Evolutionary conservation across 2,329 filamentous ascomycete genomes (phyloP).

Genomic region (Fusarium xylarioides): DNA sequence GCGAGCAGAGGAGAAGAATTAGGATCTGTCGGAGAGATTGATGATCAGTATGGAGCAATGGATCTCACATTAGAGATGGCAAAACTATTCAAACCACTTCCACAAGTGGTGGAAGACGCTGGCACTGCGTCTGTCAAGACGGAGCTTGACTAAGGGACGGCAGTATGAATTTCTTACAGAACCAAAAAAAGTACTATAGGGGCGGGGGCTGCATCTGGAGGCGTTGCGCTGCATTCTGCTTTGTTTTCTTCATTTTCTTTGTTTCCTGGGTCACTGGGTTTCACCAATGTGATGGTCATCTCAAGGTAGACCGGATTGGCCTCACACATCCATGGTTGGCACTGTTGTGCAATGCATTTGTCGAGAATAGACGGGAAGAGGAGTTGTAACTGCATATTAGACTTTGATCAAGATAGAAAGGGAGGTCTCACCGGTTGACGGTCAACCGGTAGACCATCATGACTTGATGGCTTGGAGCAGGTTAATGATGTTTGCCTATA

Average conservation of each 20-base stretch:
- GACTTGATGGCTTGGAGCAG: conserved; percentile 49
- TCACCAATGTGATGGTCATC: conserved; percentile 32
- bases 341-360: conserved; percentile 49
- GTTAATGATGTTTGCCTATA: conserved; percentile 47
- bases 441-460: conserved; percentile 44
- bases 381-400: conserved; percentile 52
- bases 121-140: conserved; percentile 55
- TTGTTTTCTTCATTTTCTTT: conserved; percentile 43
- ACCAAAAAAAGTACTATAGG: conserved; percentile 45
- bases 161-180: conserved; percentile 44
- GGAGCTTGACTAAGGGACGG: conserved; percentile 47
- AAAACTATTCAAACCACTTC: conserved; percentile 72
- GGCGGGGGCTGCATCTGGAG: conserved; percentile 51
- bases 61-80: conserved; percentile 77
- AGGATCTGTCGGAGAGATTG: conserved; percentile 74
- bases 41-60: conserved; percentile 70
- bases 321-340: conserved; percentile 45
- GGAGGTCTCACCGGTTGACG: conserved; percentile 43
- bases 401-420: conserved; percentile 52
- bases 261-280: conserved; percentile 36
- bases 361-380: conserved; percentile 49
- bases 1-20: conserved; percentile 71
- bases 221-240: conserved; percentile 52
- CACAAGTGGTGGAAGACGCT: conserved; percentile 54
- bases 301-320: conserved; percentile 34